Evolutionary conservation across 495 filamentous ascomycete species (phyloP).

Genomic region (Penicillium canariense): DNA sequence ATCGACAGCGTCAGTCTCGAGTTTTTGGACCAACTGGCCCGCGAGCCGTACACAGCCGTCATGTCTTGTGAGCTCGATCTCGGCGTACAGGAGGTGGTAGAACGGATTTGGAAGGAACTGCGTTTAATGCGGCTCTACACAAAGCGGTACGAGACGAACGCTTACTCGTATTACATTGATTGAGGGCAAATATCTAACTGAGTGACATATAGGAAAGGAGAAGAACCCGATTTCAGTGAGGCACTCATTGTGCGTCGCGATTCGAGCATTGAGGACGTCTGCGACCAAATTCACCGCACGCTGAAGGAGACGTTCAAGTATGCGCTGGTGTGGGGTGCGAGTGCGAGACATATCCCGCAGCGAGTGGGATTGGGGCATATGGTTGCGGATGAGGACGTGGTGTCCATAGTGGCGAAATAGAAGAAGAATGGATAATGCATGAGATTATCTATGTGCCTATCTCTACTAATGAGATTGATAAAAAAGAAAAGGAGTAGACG

Average conservation of each 20-base stretch:
- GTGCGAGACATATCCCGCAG: constrained; percentile 91
- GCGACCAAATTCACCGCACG: constrained; percentile 89
- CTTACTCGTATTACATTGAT: not conserved
- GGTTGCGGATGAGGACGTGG: constrained; percentile 94
- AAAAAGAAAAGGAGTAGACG: not conserved
- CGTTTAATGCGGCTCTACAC: constrained; percentile 92
- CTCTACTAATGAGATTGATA: not conserved
- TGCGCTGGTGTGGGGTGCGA: constrained; percentile 95
- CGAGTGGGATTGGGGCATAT: constrained; percentile 83
- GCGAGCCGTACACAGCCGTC: constrained; percentile 89
- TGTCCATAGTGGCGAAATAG: constrained; percentile 74
- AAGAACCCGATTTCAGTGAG: constrained; percentile 87
- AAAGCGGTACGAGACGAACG: constrained; percentile 58
- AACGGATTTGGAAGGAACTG: constrained; percentile 93
- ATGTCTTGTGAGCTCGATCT: constrained; percentile 98
- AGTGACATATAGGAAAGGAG: constrained; percentile 61
- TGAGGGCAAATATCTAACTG: constrained; percentile 6
- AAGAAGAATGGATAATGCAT: constrained; percentile 1
- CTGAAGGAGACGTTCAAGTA: constrained; percentile 99
- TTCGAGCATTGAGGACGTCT: constrained; percentile 93
- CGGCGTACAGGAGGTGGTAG: constrained; percentile 93
- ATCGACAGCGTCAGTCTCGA: constrained; percentile 94
- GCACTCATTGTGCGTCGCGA: constrained; percentile 88
- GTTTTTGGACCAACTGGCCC: constrained; percentile 86
- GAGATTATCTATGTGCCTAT: no score